A percentile compares a stretch with the other conserved stretches of the same genome.
Evolutionary conservation across 331 rosid genomes (phyloP).

Genomic region (Rosa hybrid): DNA sequence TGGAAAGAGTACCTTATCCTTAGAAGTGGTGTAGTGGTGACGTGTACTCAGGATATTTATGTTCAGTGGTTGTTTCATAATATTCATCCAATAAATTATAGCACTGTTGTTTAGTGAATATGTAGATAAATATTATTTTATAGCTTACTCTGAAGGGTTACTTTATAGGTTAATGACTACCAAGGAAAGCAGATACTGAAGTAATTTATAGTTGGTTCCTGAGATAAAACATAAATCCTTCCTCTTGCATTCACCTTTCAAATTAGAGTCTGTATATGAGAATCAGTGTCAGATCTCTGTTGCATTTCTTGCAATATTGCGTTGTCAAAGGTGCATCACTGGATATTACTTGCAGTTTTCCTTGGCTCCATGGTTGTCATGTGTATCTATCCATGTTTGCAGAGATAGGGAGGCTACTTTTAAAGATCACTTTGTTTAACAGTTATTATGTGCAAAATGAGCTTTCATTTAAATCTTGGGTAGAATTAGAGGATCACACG

Average conservation of each 20-base stretch:
- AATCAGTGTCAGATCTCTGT: not conserved
- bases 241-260: not conserved
- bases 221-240: not conserved
- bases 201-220: not conserved
- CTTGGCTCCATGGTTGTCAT: not conserved
- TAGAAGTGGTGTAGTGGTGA: not conserved
- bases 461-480: not conserved
- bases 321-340: not conserved
- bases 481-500: not conserved
- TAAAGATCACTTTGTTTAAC: not conserved
- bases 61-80: not conserved
- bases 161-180: not conserved
- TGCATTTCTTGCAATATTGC: not conserved
- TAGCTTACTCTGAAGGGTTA: not conserved
- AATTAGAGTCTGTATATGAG: not conserved
- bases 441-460: not conserved
- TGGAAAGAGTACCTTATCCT: not conserved
- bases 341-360: not conserved
- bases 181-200: not conserved
- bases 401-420: not conserved
- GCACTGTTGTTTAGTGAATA: not conserved
- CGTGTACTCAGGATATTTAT: not conserved
- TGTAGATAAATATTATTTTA: not conserved
- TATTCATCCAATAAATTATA: not conserved
- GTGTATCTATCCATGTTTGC: not conserved